phyloP scores from a whole-genome alignment of 2,329 filamentous ascomycete species.

The Sporothrix phasma region DNA sequence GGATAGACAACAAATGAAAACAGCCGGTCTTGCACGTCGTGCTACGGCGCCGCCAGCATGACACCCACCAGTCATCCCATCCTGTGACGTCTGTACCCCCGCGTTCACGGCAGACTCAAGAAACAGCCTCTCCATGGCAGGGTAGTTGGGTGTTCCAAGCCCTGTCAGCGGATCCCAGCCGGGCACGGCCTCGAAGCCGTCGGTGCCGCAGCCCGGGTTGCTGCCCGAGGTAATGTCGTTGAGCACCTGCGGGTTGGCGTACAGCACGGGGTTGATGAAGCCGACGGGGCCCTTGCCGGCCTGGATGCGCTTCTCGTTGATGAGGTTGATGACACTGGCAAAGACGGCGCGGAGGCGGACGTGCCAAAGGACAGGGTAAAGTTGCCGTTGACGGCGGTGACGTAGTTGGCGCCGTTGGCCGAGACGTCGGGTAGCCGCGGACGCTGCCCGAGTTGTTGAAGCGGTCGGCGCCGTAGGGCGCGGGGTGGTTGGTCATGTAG shows the following conservation, averaged over 20 bases:
- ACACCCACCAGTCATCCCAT: neutral
- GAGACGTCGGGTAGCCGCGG: slow-evolving; percentile 18
- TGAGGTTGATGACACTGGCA: slow-evolving; percentile 47
- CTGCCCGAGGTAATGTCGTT: slow-evolving; percentile 24
- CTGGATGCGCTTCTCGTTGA: slow-evolving; percentile 52
- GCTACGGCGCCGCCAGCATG: neutral
- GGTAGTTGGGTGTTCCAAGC: slow-evolving; percentile 23
- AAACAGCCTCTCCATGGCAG: slow-evolving; percentile 26
- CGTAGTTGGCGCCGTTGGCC: slow-evolving; percentile 9
- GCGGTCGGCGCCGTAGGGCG: slow-evolving; percentile 32
- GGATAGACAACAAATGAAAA: neutral
- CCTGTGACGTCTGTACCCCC: neutral
- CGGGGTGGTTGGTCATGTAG: slow-evolving; percentile 27
- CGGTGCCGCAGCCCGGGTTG: slow-evolving; percentile 26
- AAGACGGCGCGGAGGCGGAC: slow-evolving; percentile 41
- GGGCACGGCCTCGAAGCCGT: slow-evolving; percentile 22
- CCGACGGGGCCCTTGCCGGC: slow-evolving; percentile 33
- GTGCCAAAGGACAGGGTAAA: slow-evolving; percentile 40
- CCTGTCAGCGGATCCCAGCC: slow-evolving; percentile 24
- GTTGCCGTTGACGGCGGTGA: slow-evolving; percentile 22
- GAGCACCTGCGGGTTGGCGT: slow-evolving; percentile 24
- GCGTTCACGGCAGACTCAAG: slow-evolving; percentile 18
- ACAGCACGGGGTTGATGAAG: slow-evolving; percentile 27
- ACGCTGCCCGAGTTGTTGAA: slow-evolving; percentile 31
- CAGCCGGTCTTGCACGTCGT: neutral